Conservation (phyloP, 805 yeast species). For the Myxozyma kluyveri region DNA sequence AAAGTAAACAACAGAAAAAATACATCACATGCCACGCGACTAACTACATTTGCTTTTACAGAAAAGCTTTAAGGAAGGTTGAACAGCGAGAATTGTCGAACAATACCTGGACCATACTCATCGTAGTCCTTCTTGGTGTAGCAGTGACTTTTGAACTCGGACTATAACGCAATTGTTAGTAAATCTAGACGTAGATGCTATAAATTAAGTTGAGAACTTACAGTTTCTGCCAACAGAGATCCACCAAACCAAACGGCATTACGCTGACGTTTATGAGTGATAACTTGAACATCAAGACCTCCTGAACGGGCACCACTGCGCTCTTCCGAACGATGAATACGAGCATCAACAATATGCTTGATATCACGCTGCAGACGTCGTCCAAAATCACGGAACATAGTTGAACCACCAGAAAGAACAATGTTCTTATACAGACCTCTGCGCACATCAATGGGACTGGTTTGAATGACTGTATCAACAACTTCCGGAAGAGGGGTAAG, state of each 20-base stretch:
- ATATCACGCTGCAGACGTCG: constrained; percentile 95
- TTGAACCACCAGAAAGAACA: constrained; percentile 95
- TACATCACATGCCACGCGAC: background rate
- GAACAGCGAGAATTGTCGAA: constrained; percentile 92
- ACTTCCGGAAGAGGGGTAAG: constrained; percentile 94
- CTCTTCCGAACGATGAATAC: constrained; percentile 78
- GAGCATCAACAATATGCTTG: constrained; percentile 78
- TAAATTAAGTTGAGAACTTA: constrained; percentile 9
- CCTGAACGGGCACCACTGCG: constrained; percentile 71
- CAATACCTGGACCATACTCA: constrained; percentile 96
- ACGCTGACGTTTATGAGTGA: constrained; percentile 94
- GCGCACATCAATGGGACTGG: constrained; percentile 96
- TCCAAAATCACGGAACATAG: constrained; percentile 98
- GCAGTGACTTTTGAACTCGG: constrained; percentile 93
- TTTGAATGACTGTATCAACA: constrained; percentile 91
- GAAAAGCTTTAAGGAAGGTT: constrained; percentile 80
- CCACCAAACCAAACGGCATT: constrained; percentile 99
- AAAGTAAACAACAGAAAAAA: background rate
- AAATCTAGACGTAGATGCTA: background rate
- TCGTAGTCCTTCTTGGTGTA: constrained; percentile 97
- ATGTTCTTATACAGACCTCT: constrained; percentile 93
- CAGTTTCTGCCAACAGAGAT: constrained; percentile 90
- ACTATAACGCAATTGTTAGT: constrained; percentile 12
- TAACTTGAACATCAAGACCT: constrained; percentile 96
- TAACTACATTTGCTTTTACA: background rate